A percentile compares a stretch with the other conserved stretches of the same genome.
Evolutionary conservation across 1,139 yeast genomes (phyloP).

Genomic region (Ogataea hybrid): DNA sequence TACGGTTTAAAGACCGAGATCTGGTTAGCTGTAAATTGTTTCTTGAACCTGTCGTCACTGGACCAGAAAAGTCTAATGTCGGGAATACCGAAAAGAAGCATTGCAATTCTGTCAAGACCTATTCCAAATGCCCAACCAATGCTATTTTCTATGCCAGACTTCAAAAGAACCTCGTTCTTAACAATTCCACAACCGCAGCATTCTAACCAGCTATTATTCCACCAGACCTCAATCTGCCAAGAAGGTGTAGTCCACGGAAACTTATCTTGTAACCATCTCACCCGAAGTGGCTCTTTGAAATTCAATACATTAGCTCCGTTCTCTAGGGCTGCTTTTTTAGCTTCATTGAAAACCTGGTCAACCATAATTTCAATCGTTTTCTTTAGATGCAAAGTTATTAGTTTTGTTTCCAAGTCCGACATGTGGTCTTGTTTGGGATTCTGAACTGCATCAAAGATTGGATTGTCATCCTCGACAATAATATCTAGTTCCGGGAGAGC

Average conservation of each 20-base stretch:
- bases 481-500: slow-evolving; percentile 65
- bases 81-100: slow-evolving; percentile 92
- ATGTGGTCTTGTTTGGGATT: slow-evolving; percentile 84
- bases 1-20: slow-evolving; percentile 82
- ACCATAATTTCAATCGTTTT: slow-evolving; percentile 82
- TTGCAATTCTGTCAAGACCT: slow-evolving; percentile 93
- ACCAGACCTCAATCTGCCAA: slow-evolving; percentile 98
- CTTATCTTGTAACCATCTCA: slow-evolving; percentile 94
- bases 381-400: slow-evolving; percentile 77
- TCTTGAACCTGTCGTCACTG: slow-evolving; percentile 68
- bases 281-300: slow-evolving; percentile 71
- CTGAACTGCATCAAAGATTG: slow-evolving; percentile 47
- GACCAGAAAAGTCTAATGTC: slow-evolving; percentile 96
- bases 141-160: slow-evolving; percentile 64
- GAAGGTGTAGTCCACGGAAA: slow-evolving; percentile 99
- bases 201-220: slow-evolving; percentile 98
- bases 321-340: slow-evolving; percentile 54
- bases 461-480: slow-evolving; percentile 74
- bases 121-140: slow-evolving; percentile 98
- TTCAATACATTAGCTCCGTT: too few species aligned
- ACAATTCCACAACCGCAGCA: slow-evolving; percentile 97
- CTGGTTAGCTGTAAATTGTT: slow-evolving; percentile 64
- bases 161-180: slow-evolving; percentile 69
- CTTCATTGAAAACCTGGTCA: slow-evolving; percentile 77
- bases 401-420: slow-evolving; percentile 63